A percentile compares a stretch with the other conserved stretches of the same genome.
phyloP scores from a whole-genome alignment of 2,329 filamentous ascomycete genomes.

The Zalaria obscura region DNA sequence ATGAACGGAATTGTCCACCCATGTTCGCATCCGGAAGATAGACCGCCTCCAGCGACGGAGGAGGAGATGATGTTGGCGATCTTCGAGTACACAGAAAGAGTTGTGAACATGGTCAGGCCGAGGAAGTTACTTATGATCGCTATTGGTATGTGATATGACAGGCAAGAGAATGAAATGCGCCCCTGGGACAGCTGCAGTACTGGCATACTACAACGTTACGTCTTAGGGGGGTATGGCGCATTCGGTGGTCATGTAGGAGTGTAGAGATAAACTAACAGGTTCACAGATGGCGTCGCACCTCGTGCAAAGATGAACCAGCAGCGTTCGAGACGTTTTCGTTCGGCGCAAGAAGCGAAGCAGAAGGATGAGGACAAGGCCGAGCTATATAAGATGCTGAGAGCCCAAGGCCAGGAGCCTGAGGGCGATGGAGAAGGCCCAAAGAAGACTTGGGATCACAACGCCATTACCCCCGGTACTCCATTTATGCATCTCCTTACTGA shows the following conservation, averaged over 20 bases:
- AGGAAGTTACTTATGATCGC: slow-evolving; percentile 95
- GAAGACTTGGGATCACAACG: slow-evolving; percentile 83
- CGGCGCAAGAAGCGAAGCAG: slow-evolving; percentile 85
- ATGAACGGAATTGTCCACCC: slow-evolving; percentile 99
- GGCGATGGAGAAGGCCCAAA: slow-evolving; percentile 45
- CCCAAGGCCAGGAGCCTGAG: slow-evolving; percentile 35
- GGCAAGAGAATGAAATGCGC: slow-evolving; percentile 3
- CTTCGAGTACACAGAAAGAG: slow-evolving; percentile 96
- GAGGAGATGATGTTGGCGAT: slow-evolving; percentile 99
- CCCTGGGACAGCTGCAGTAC: slow-evolving; percentile 17
- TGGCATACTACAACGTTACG: slow-evolving; percentile 6
- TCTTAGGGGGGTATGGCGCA: not conserved
- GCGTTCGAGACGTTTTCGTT: slow-evolving; percentile 85
- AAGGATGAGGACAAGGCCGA: slow-evolving; percentile 87
- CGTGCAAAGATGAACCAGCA: slow-evolving; percentile 99
- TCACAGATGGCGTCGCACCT: slow-evolving; percentile 86
- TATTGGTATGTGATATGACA: slow-evolving; percentile 51
- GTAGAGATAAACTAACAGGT: too few species aligned
- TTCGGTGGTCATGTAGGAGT: not conserved
- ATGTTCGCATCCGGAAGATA: slow-evolving; percentile 92
- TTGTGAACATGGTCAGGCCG: slow-evolving; percentile 96
- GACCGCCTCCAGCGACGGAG: slow-evolving; percentile 79
- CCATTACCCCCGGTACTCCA: slow-evolving; percentile 89
- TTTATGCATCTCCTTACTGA: slow-evolving; percentile 95
- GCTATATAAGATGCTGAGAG: slow-evolving; percentile 69